Conservation (phyloP, 2,329 filamentous ascomycete species). For the Cladosporium sp. region DNA sequence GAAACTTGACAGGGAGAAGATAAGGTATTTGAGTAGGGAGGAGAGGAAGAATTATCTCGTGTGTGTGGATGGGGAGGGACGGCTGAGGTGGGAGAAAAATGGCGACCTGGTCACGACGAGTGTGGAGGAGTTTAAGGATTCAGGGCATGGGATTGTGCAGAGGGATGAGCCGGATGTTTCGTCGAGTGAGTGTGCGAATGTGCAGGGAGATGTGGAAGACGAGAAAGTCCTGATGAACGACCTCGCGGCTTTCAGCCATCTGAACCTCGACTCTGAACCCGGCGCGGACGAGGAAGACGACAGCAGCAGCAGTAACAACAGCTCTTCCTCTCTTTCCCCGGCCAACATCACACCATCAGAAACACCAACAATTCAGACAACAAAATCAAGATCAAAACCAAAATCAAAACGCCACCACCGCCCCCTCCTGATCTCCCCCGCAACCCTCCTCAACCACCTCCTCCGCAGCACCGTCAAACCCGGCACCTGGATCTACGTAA, state of each 20-base stretch:
- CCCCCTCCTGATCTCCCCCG: conserved; percentile 64
- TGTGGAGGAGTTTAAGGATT: conserved; percentile 68
- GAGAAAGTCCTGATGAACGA: not conserved
- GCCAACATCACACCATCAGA: conserved; percentile 34
- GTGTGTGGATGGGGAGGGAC: conserved; percentile 66
- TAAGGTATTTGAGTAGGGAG: conserved; percentile 79
- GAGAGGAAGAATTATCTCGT: conserved; percentile 80
- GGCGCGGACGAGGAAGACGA: conserved; percentile 11
- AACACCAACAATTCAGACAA: conserved; percentile 52
- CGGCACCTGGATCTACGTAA: conserved; percentile 90
- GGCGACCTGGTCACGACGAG: conserved; percentile 72
- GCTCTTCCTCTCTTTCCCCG: not conserved
- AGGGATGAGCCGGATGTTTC: conserved; percentile 38
- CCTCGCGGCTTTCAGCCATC: conserved; percentile 1
- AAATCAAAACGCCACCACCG: too few species aligned
- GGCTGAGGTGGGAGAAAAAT: conserved; percentile 82
- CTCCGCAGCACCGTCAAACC: conserved; percentile 73
- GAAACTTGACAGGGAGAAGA: conserved; percentile 69
- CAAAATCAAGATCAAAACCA: too few species aligned
- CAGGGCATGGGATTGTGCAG: conserved; percentile 57
- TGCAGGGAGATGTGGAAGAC: conserved; percentile 13
- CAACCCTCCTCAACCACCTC: conserved; percentile 72
- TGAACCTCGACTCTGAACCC: conserved; percentile 3
- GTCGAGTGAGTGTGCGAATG: conserved; percentile 24
- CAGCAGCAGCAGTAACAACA: conserved; percentile 3